Evolutionary conservation across 169 alveolate species (phyloP).

Genomic region (Amoebophrya sp.): DNA sequence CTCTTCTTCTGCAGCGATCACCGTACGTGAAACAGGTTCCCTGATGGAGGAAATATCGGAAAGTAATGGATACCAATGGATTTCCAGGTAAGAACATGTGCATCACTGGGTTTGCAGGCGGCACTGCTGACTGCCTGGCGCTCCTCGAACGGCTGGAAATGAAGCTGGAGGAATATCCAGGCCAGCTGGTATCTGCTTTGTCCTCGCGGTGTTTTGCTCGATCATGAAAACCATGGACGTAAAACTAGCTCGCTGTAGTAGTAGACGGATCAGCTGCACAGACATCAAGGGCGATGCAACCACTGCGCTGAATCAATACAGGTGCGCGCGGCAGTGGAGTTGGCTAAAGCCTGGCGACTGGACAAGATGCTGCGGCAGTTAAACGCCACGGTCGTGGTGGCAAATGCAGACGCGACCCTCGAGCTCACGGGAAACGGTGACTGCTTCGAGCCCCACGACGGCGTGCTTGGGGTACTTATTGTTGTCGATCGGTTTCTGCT

Average conservation of each 20-base stretch:
- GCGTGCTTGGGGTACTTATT: constrained; percentile 40
- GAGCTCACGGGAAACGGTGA: constrained; percentile 56
- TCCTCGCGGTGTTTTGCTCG: too few species aligned
- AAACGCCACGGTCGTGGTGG: constrained; percentile 49
- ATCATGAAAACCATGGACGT: too few species aligned
- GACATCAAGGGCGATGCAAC: too few species aligned
- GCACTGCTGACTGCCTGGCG: constrained; percentile 61
- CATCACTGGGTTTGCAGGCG: constrained; percentile 27
- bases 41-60: too few species aligned
- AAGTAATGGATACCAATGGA: too few species aligned
- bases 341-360: constrained; percentile 57
- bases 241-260: too few species aligned
- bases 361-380: constrained; percentile 43
- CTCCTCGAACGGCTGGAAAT: constrained; percentile 47
- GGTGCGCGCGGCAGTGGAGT: constrained; percentile 45
- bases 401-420: constrained; percentile 44
- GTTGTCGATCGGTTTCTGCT: too few species aligned
- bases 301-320: too few species aligned
- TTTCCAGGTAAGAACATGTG: neutral
- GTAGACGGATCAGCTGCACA: too few species aligned
- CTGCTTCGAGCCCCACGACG: constrained; percentile 50
- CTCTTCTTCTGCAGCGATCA: too few species aligned
- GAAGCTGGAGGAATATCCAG: constrained; percentile 29
- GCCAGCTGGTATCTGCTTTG: constrained; percentile 45
- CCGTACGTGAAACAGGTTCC: too few species aligned